These are phyloP conservation scores for Pulchroboletus neoregius DNA, from an alignment of 1,284 basidiomycete species.

Conservation along the genomic window DNA sequence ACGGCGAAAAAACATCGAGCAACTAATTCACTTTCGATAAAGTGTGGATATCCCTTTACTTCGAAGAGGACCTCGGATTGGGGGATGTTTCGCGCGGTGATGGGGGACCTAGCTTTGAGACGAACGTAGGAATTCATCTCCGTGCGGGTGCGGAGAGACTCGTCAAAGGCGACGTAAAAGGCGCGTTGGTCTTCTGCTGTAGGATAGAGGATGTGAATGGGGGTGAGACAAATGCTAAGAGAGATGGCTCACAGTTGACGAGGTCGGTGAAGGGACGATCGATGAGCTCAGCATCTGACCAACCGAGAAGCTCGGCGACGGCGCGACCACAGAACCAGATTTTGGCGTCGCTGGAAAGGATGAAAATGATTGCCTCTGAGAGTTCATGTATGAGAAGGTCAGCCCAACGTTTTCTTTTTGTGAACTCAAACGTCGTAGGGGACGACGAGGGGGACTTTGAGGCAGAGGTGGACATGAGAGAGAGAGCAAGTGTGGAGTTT, in stretches of 20 bases:
- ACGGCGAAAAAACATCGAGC: constrained; percentile 65
- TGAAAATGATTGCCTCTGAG: constrained; percentile 66
- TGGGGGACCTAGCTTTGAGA: constrained; percentile 41
- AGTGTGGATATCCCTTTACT: constrained; percentile 64
- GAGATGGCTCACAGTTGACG: constrained; percentile 51
- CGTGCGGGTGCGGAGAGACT: constrained; percentile 44
- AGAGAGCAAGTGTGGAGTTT: too few relatives aligned
- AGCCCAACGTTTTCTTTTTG: constrained; percentile 81
- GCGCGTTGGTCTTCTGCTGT: constrained; percentile 58
- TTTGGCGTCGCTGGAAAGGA: constrained; percentile 57
- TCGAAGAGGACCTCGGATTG: constrained; percentile 64
- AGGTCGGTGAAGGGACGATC: constrained; percentile 63
- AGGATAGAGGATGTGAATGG: constrained; percentile 5
- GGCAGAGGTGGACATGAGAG: constrained; percentile 21
- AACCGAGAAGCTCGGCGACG: constrained; percentile 68
- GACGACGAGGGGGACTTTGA: constrained; percentile 9
- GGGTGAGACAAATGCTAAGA: background rate
- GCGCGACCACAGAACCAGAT: constrained; percentile 72
- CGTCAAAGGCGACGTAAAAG: constrained; percentile 56
- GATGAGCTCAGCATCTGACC: constrained; percentile 68
- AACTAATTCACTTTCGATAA: constrained; percentile 37
- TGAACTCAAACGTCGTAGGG: constrained; percentile 63
- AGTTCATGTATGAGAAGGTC: constrained; percentile 77
- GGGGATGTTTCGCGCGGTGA: constrained; percentile 12
- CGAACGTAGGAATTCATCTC: constrained; percentile 62